Base-by-base conservation (phyloP, 805 yeast species). In the Yarrowia sp. region DNA sequence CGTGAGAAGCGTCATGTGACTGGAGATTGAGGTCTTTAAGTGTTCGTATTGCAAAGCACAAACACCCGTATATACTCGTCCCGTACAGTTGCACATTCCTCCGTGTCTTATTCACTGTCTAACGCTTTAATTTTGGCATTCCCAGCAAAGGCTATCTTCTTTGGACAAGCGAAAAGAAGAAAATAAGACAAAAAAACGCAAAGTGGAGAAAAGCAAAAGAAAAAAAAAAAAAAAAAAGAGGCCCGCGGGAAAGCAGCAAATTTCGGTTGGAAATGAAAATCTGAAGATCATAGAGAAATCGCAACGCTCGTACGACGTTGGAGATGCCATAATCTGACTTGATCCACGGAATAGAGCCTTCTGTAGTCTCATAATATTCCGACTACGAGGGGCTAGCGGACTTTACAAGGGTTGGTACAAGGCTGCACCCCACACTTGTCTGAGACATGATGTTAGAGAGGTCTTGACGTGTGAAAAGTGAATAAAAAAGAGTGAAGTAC, bases 381-480 rank as follows among this genome's bases (percentile, higher is more conserved):
- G n/a, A 6, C n/a, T 47, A 22, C 28, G 28, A 22, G 28, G 28
- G 28, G 28, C 28, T 17, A n/a, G n/a, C n/a, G n/a, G n/a, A n/a
- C n/a, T 3, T 32, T 15, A 17, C 53, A 47, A 47, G 53, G 53
- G 28, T 22, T 5, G 28, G 28, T 22, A 22, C 28, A 22, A 22
- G 28, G 53, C 53, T 47, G 53, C 53, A 47, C 53, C 53, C 53
- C 53, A 47, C 53, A 47, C 53, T 47, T 47, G 53, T 32, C 39
- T 47, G 39, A 47, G 53, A 47, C 53, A 47, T 32, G 28, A 15
- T 42, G 53, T 47, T 14, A 31, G 51, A n/a, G 50, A 44, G 18
- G 31, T 44, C n/a, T 28, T 45, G 51, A 45, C 36, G 51, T 45
- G 36, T 22, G 10, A 22, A 22, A 22, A 22, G 28, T 3, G 28